A percentile compares a stretch with the other conserved stretches of the same genome.
Conservation (phyloP, 2,329 filamentous ascomycete genomes). For the Paecilomyces fulvus region DNA sequence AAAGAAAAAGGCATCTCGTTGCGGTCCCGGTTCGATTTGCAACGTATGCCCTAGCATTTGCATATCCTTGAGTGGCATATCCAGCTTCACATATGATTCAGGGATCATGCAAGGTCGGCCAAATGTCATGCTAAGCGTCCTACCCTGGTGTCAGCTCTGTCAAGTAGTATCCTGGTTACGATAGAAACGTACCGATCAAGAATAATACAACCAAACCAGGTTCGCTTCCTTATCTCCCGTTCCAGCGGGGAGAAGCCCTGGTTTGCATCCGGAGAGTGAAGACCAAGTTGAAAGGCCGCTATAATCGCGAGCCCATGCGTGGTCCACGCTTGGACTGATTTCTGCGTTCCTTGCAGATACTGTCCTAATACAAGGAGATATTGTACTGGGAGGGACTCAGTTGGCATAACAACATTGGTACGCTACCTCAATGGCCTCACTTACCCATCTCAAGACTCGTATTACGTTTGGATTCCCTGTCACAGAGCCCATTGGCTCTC, state of each 20-base stretch:
- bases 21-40: slow-evolving; percentile 2
- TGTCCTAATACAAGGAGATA: slow-evolving; percentile 42
- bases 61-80: slow-evolving; percentile 20
- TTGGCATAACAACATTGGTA: neutral
- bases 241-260: slow-evolving; percentile 33
- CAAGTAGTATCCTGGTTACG: neutral
- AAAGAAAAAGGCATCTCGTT: slow-evolving; percentile 12
- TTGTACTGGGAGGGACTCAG: slow-evolving; percentile 30
- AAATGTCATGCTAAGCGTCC: slow-evolving; percentile 45
- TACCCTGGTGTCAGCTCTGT: slow-evolving; percentile 7
- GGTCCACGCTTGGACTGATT: slow-evolving; percentile 47
- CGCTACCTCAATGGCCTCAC: slow-evolving; percentile 1
- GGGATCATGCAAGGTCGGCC: slow-evolving; percentile 42
- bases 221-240: slow-evolving; percentile 40
- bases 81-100: slow-evolving; percentile 34
- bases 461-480: slow-evolving; percentile 32
- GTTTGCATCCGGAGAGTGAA: slow-evolving; percentile 38
- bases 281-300: slow-evolving; percentile 43
- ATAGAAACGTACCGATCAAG: slow-evolving; percentile 33
- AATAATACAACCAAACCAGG: slow-evolving; percentile 44
- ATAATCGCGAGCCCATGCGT: slow-evolving; percentile 46
- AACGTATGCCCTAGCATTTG: slow-evolving; percentile 1
- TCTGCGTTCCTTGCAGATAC: slow-evolving; percentile 48
- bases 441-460: slow-evolving; percentile 40
- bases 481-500: slow-evolving; percentile 37